Evolutionary conservation across 768 basidiomycete genomes (phyloP).

Genomic region (Hypsizygus marmoreus): DNA sequence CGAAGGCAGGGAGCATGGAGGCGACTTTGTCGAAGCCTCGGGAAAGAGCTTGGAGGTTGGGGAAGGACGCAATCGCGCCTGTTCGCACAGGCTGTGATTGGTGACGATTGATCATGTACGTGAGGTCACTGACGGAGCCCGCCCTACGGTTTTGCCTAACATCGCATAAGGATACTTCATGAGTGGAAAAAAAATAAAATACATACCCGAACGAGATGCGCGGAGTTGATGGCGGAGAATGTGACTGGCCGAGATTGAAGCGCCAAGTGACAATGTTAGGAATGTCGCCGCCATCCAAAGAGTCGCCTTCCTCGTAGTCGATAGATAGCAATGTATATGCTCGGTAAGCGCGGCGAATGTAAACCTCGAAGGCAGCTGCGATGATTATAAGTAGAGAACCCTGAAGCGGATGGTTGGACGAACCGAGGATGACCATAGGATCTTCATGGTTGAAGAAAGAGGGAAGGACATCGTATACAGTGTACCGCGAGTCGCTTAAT

Average conservation of each 20-base stretch:
- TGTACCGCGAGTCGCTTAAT: conserved; percentile 93
- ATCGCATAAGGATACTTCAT: conserved; percentile 11
- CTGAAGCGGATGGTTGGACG: conserved; percentile 23
- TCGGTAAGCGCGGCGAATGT: conserved; percentile 92
- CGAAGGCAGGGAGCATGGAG: conserved; percentile 72
- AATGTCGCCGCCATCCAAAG: conserved; percentile 78
- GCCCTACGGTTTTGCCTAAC: conserved; percentile 69
- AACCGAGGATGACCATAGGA: conserved; percentile 80
- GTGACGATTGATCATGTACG: conserved; percentile 85
- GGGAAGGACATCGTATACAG: conserved; percentile 95
- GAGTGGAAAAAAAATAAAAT: not conserved
- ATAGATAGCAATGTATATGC: conserved; percentile 90
- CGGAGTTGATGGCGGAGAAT: conserved; percentile 85
- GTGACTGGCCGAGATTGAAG: conserved; percentile 90
- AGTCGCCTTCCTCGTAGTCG: conserved; percentile 94
- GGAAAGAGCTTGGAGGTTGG: conserved; percentile 64
- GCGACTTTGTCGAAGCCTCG: conserved; percentile 78
- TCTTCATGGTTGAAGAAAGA: conserved; percentile 92
- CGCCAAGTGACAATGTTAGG: conserved; percentile 88
- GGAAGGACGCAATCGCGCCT: conserved; percentile 92
- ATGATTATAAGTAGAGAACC: not conserved
- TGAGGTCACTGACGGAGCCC: conserved; percentile 94
- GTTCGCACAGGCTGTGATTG: conserved; percentile 88
- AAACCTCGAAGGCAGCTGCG: conserved; percentile 91
- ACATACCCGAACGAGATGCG: conserved; percentile 54